Conservation (phyloP, 2,329 filamentous ascomycete species). For the Colletotrichum falcatum region DNA sequence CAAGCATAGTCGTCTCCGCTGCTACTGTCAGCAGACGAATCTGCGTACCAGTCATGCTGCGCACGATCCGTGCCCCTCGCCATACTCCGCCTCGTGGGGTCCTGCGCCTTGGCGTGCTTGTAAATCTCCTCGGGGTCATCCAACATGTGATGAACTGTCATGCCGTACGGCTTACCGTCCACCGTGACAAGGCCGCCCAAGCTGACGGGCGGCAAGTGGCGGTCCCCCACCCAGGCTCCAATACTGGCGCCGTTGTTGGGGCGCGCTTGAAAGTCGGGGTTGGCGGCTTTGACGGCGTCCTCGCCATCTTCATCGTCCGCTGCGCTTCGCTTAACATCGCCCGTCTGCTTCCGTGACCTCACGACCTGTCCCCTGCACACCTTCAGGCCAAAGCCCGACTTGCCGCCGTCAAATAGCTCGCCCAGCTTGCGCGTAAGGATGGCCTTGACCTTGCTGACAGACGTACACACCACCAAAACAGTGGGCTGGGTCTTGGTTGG, state of each 20-base stretch:
- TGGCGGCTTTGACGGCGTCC: slow-evolving; percentile 62
- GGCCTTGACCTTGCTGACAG: slow-evolving; percentile 77
- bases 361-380: slow-evolving; percentile 78
- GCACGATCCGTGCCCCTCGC: slow-evolving; percentile 49
- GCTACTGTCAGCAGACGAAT: slow-evolving; percentile 56
- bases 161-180: slow-evolving; percentile 86
- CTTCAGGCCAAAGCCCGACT: slow-evolving; percentile 73
- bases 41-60: slow-evolving; percentile 58
- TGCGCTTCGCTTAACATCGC: slow-evolving; percentile 52
- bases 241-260: slow-evolving; percentile 92
- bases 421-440: slow-evolving; percentile 78
- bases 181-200: slow-evolving; percentile 90
- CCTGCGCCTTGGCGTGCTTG: slow-evolving; percentile 40
- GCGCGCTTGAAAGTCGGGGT: slow-evolving; percentile 81
- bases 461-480: slow-evolving; percentile 81
- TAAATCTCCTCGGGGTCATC: slow-evolving; percentile 70
- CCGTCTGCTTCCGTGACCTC: slow-evolving; percentile 64
- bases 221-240: slow-evolving; percentile 86
- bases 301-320: slow-evolving; percentile 53
- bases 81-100: slow-evolving; percentile 52
- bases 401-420: slow-evolving; percentile 71
- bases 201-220: slow-evolving; percentile 89
- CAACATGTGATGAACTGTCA: slow-evolving; percentile 98
- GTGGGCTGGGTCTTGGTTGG: slow-evolving; percentile 76
- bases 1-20: slow-evolving; percentile 67